Base-by-base conservation (phyloP, 306 rosid species). In the Elaeagnus macrophylla region DNA sequence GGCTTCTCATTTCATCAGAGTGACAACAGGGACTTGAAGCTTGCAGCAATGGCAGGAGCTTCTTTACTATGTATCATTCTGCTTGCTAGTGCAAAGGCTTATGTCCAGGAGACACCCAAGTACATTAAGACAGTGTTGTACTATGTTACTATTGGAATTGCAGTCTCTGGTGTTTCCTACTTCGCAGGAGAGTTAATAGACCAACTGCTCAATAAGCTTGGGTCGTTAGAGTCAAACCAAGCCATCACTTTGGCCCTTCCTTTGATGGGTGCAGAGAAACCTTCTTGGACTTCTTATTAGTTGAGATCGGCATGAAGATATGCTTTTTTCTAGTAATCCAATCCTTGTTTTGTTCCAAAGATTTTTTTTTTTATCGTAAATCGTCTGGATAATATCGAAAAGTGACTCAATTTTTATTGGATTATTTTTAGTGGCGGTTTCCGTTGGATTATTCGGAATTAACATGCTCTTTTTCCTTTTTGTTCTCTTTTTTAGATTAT, bases 41-140 rank as follows among this genome's bases (percentile, higher is more conserved):
- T 86, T 3, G 94, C 80, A 39, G 95, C 79, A 37, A 88, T 79
- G 53, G 95, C 82, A 6, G 83, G 41, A 53, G 86, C 88, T 54
- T 89, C 95, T 65, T 60, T 86, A 7, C 0, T 79, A 7, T 81
- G 94, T 76, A 74, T 89, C 60, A 68, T 61, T 53, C 12, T 89
- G 42, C 95, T 86, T 62, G 79, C 94, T 12, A 8, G 76, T 37
- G 80, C 72, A 14, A 89, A 83, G 63, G 84, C 88, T 17, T 43
- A 79, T 53, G 70, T 39, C 48, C 66, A 79, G 54, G 77, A 52
- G 41, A 68, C 83, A 55, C 69, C n/a, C 17, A 62, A 50, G 17
- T 89, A 86, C 53, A n/a, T 74, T 12, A 66, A 63, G 64, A 81
- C 79, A 6, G 66, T 81, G 13, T 11, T 67, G 37, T 67, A 74